Conservation (phyloP, 352 stramenopile species). For the Blastocystis sp. region DNA sequence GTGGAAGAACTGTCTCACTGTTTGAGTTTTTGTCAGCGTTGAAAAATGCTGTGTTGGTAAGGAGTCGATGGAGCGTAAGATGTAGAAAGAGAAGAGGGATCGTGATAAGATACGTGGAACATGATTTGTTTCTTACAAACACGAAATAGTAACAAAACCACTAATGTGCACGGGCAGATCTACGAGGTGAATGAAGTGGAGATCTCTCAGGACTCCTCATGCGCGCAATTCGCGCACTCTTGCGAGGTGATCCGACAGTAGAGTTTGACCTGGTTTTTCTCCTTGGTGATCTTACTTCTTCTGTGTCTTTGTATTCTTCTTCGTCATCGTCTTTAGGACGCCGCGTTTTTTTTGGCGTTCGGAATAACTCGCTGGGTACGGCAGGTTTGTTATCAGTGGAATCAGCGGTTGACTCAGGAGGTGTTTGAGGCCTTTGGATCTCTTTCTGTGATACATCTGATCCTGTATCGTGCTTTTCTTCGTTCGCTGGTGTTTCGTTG, state of each 20-base stretch:
- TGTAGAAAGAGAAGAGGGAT: slow-evolving; percentile 15
- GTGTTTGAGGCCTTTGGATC: no score
- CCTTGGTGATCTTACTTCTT: not conserved
- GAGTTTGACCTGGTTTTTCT: not conserved
- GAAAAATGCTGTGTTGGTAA: not conserved
- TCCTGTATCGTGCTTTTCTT: no score
- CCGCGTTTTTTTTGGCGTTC: not conserved
- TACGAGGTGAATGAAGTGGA: not conserved
- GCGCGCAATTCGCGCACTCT: not conserved
- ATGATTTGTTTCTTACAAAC: not conserved
- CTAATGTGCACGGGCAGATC: not conserved
- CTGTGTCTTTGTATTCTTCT: not conserved
- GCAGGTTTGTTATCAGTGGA: no score
- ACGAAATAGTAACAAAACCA: not conserved
- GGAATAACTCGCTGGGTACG: not conserved
- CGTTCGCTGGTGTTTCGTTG: no score
- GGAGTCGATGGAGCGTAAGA: not conserved
- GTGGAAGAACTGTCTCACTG: not conserved
- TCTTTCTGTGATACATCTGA: no score
- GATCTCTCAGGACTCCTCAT: not conserved
- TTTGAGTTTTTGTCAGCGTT: slow-evolving; percentile 9
- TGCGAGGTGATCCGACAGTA: not conserved
- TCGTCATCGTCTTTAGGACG: not conserved
- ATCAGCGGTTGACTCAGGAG: no score
- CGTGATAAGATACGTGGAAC: not conserved